Evolutionary conservation across 1,284 basidiomycete species (phyloP), one percentile per base, ranked within the genome.

Genomic region (Ustilago bromivora): DNA sequence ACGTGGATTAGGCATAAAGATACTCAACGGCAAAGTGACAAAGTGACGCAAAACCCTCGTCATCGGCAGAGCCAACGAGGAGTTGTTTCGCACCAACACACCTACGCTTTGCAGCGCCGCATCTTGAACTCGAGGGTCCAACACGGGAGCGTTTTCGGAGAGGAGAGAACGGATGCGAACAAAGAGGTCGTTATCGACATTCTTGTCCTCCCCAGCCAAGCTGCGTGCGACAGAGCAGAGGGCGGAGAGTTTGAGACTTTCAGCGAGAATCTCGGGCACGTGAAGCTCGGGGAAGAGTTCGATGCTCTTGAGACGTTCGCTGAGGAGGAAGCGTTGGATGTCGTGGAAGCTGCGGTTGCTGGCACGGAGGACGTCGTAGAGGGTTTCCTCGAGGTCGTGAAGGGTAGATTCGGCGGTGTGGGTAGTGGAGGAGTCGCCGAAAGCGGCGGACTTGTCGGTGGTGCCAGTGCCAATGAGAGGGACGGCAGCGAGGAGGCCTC

Each of bases 41-140:
- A 97, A 96, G 57, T 92, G 92, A 36, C 95, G 91, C 43, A 98
- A 89, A 82, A 95, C 93, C 49, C 89, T 89, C 0, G 92, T 92
- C 90, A 96, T 92, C 11, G 90, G 89, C 3, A 91, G 87, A 1
- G 94, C 94, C 61, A 94, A 91, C 23, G 92, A 90, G 0, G 93
- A 92, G 87, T 94, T 94, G 73, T 92, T 95, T 85, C 92, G 91
- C 2, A 96, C 95, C 38, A 92, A 89, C 35, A 94, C 91, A 19
- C 90, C 92, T 36, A 90, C 91, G 10, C 93, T 90, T 83, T 94
- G 93, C 55, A 96, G 87, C 31, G 94, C 94, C 8, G 94, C 92
- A 84, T 94, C 92, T 86, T 95, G 94, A 3, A 95, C 90, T 51
- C 94, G 87, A 74, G 91, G 91, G 72, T 96, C 94, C 57, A 90